A percentile compares a stretch with the other conserved stretches of the same genome.
Conservation (phyloP, 768 basidiomycete genomes). For the Zangia roseola region DNA sequence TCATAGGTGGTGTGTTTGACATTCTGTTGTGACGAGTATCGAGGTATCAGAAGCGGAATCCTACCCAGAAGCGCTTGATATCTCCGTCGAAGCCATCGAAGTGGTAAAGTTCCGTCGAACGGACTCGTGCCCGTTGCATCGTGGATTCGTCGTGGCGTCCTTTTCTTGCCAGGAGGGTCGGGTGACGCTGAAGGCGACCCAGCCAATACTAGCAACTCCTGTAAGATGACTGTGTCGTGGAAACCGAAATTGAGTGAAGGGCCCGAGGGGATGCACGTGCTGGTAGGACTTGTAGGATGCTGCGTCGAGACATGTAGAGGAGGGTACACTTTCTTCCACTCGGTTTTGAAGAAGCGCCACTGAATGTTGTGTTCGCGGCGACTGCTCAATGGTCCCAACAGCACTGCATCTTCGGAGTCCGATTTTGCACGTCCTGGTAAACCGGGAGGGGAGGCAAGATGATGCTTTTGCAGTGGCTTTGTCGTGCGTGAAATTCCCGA, state of each 20-base stretch:
- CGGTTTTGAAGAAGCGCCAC: constrained; percentile 58
- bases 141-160: not conserved
- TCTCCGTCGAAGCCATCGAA: constrained; percentile 44
- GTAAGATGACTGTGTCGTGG: constrained; percentile 42
- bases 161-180: constrained; percentile 32
- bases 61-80: constrained; percentile 60
- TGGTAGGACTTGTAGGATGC: constrained; percentile 5
- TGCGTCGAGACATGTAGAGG: constrained; percentile 53
- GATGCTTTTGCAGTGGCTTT: constrained; percentile 41
- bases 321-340: constrained; percentile 55
- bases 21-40: constrained; percentile 1
- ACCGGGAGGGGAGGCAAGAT: constrained; percentile 49
- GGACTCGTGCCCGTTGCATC: constrained; percentile 2
- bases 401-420: constrained; percentile 52
- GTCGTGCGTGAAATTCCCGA: constrained; percentile 45
- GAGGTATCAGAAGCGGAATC: constrained; percentile 54
- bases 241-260: constrained; percentile 39
- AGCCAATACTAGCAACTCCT: constrained; percentile 47
- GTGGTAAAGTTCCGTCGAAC: constrained; percentile 18
- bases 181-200: constrained; percentile 30
- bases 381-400: constrained; percentile 68
- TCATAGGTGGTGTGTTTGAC: constrained; percentile 22
- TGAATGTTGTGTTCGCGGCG: constrained; percentile 73
- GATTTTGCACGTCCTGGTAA: constrained; percentile 59
- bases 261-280: constrained; percentile 11